Conservation (phyloP, 305 asterid genomes). For the Plantago lanceolata region DNA sequence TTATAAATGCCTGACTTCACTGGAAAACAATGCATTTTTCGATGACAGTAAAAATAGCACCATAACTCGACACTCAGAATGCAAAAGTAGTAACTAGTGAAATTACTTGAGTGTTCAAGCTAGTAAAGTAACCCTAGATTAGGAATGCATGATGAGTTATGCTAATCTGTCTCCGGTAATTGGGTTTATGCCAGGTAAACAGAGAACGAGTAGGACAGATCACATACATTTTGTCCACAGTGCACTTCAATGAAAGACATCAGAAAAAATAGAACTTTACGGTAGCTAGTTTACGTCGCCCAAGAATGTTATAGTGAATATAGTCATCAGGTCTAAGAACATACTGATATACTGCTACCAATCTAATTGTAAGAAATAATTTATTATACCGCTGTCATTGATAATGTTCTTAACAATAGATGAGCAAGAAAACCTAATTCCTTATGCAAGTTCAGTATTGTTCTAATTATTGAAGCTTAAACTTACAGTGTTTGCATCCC, state of each 20-base stretch:
- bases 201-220: not conserved
- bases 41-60: no score
- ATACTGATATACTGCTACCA: no score
- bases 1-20: no score
- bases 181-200: not conserved
- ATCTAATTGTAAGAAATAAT: no score
- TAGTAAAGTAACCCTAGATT: no score
- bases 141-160: no score
- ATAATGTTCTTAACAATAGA: no score
- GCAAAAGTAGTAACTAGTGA: no score
- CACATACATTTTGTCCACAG: not conserved
- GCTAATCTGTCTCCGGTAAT: not conserved
- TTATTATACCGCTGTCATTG: no score
- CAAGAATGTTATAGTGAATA: not conserved
- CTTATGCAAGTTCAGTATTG: not conserved
- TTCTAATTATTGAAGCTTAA: constrained; percentile 10
- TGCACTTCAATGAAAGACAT: not conserved
- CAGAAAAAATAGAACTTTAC: not conserved
- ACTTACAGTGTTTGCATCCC: constrained; percentile 94
- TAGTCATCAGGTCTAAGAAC: not conserved
- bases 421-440: not conserved
- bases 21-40: no score
- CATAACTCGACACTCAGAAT: no score
- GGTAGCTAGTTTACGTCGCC: not conserved
- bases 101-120: no score